phyloP scores from a whole-genome alignment of 2,329 filamentous ascomycete species.

The Cryphonectria nitschkei region DNA sequence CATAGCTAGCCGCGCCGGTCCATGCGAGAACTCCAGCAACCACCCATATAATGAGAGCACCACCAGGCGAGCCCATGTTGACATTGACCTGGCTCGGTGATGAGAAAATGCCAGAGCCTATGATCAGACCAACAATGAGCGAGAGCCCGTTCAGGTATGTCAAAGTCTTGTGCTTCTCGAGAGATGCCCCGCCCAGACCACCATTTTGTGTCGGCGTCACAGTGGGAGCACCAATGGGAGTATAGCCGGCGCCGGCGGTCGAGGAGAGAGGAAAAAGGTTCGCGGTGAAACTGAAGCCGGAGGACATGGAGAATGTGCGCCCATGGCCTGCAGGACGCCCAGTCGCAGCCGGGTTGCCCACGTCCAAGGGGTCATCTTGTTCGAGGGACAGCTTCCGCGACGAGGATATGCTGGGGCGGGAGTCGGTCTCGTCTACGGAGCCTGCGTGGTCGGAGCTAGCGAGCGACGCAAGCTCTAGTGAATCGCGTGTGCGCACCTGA shows the following conservation, averaged over 20 bases:
- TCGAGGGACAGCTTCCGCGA: conserved; percentile 89
- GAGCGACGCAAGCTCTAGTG: conserved; percentile 92
- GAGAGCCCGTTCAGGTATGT: conserved; percentile 94
- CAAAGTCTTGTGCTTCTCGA: conserved; percentile 94
- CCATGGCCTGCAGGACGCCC: conserved; percentile 46
- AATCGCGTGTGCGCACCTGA: conserved; percentile 71
- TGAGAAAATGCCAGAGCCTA: conserved; percentile 95
- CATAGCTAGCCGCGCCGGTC: conserved; percentile 94
- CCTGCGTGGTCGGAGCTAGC: conserved; percentile 77
- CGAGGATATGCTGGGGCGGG: conserved; percentile 86
- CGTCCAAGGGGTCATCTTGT: conserved; percentile 78
- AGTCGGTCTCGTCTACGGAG: conserved; percentile 65
- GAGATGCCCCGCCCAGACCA: conserved; percentile 70
- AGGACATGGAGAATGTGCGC: conserved; percentile 87
- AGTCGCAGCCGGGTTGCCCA: conserved; percentile 56
- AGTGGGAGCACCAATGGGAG: conserved; percentile 79
- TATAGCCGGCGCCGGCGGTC: conserved; percentile 74
- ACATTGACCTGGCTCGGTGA: conserved; percentile 90
- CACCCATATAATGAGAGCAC: conserved; percentile 87
- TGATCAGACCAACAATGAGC: conserved; percentile 88
- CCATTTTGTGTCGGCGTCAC: conserved; percentile 57
- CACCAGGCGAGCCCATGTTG: conserved; percentile 89
- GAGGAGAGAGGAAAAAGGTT: conserved; percentile 92
- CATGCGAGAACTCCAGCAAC: conserved; percentile 91
- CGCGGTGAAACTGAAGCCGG: conserved; percentile 92